Evolutionary conservation across 1,284 basidiomycete genomes (phyloP).

Genomic region (Cystobasidiaceae sp.): DNA sequence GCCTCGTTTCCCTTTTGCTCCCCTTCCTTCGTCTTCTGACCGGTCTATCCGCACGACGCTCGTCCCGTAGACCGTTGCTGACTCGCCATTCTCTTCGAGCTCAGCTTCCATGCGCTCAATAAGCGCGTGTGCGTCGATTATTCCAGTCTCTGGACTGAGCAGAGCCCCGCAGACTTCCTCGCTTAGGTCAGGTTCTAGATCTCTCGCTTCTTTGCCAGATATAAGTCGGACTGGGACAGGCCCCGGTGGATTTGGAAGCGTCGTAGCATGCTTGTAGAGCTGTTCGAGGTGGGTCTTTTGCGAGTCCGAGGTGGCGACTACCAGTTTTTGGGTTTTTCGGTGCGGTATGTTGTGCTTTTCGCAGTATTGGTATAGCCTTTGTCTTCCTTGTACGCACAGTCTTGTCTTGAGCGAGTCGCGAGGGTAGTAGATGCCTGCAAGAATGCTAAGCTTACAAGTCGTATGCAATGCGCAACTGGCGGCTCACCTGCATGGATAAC

Average conservation of each 20-base stretch:
- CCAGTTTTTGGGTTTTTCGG: conserved; percentile 76
- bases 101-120: conserved; percentile 51
- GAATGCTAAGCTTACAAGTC: background rate
- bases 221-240: conserved; percentile 64
- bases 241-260: conserved; percentile 17
- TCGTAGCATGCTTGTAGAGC: conserved; percentile 58
- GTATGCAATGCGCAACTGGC: conserved; percentile 42
- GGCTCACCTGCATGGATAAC: conserved; percentile 70
- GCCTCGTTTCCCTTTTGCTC: conserved; percentile 37
- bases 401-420: conserved; percentile 75
- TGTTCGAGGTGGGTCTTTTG: conserved; percentile 66
- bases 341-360: conserved; percentile 60
- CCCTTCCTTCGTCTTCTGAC: conserved; percentile 42
- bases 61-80: conserved; percentile 75
- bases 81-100: conserved; percentile 63
- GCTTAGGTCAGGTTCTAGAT: conserved; percentile 77
- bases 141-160: conserved; percentile 81
- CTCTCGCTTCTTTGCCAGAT: conserved; percentile 62
- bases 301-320: conserved; percentile 62
- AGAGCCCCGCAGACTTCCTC: conserved; percentile 65
- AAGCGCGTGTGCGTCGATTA: conserved; percentile 73
- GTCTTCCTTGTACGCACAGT: conserved; percentile 79
- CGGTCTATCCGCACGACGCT: conserved; percentile 83
- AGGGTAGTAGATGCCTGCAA: conserved; percentile 60
- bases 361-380: conserved; percentile 78